Evolutionary conservation across 179 eudicot species (phyloP).

Genomic region (Corrigiola litoralis): DNA sequence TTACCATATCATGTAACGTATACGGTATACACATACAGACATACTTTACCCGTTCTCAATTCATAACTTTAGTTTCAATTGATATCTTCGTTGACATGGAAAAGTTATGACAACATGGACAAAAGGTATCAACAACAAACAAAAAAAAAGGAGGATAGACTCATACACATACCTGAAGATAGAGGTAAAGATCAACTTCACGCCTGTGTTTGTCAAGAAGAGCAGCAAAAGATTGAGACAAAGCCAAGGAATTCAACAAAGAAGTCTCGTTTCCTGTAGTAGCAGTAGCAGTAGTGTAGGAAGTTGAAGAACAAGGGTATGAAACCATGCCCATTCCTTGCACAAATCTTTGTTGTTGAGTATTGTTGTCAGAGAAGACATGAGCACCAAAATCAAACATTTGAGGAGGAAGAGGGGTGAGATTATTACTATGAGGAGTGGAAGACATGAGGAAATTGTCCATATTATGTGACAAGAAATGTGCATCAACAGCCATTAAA

Average conservation of each 20-base stretch:
- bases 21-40: no score
- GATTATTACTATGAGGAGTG: not conserved
- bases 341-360: not conserved
- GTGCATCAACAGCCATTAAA: conserved; percentile 34
- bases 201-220: conserved; percentile 42
- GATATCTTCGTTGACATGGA: no score
- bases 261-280: not conserved
- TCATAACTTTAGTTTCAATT: no score
- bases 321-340: conserved; percentile 10
- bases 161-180: conserved; percentile 35
- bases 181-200: conserved; percentile 45
- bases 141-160: not conserved
- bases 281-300: conserved; percentile 12
- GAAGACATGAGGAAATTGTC: conserved; percentile 4
- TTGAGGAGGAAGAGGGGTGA: not conserved
- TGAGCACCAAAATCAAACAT: not conserved
- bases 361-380: not conserved
- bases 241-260: conserved; percentile 9
- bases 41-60: no score
- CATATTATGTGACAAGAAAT: conserved; percentile 22
- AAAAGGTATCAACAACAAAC: no score
- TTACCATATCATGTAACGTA: no score
- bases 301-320: conserved; percentile 1
- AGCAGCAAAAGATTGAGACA: conserved; percentile 22
- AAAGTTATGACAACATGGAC: no score